Percentiles rank a stretch among this genome's conserved stretches.
Evolutionary conservation across 257 asterid genomes (phyloP).

Genomic region (Gardenia jasminoides): DNA sequence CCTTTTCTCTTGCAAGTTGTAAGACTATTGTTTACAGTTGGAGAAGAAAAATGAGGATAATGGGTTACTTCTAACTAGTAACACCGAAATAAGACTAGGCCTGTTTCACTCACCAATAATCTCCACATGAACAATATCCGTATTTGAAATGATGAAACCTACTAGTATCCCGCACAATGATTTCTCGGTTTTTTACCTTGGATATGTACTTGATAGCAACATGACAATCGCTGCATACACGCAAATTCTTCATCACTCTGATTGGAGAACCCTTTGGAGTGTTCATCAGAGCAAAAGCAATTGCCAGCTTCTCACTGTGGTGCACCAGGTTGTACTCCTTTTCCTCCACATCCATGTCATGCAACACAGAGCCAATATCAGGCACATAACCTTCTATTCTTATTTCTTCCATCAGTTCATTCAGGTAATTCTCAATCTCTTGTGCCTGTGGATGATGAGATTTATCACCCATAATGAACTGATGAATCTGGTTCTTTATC

Average conservation of each 20-base stretch:
- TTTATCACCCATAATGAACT: conserved; percentile 56
- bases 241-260: conserved; percentile 85
- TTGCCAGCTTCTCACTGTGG: conserved; percentile 83
- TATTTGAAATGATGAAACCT: conserved; percentile 81
- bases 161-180: conserved; percentile 61
- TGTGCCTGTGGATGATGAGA: conserved; percentile 58
- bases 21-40: neutral
- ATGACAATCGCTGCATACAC: conserved; percentile 80
- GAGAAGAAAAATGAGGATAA: neutral
- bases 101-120: conserved; percentile 58
- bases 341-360: conserved; percentile 82
- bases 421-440: conserved; percentile 50
- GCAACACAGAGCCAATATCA: conserved; percentile 53
- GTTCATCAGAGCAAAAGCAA: conserved; percentile 77
- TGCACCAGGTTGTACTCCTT: conserved; percentile 59
- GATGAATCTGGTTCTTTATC: conserved; percentile 55
- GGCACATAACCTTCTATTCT: conserved; percentile 66
- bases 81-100: neutral
- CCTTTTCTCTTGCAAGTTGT: neutral
- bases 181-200: conserved; percentile 50
- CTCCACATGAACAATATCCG: conserved; percentile 81
- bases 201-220: conserved; percentile 66
- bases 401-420: conserved; percentile 53
- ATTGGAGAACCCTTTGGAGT: conserved; percentile 49
- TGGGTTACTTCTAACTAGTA: neutral